Evolutionary conservation across 2,329 filamentous ascomycete species (phyloP).

Genomic region (Sporothrix pseudoabietina): DNA sequence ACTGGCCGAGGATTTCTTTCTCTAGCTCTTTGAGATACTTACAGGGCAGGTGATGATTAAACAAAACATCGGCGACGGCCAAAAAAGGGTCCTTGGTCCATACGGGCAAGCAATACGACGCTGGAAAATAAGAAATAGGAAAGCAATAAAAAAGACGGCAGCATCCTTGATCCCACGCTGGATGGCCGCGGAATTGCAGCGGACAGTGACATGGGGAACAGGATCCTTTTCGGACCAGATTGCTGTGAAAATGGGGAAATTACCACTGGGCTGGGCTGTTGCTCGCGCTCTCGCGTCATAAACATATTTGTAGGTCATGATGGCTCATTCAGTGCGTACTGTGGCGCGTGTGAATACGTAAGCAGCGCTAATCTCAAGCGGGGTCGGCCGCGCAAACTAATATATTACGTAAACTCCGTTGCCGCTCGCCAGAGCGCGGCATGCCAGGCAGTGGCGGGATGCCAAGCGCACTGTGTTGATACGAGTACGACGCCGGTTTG

Average conservation of each 20-base stretch:
- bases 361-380: slow-evolving; percentile 14
- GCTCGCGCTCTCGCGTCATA: slow-evolving; percentile 9
- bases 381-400: slow-evolving; percentile 3
- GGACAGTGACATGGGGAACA: slow-evolving; percentile 6
- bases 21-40: neutral
- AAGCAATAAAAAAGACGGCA: neutral
- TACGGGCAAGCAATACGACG: slow-evolving; percentile 13
- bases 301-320: neutral
- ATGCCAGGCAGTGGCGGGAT: slow-evolving; percentile 4
- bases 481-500: slow-evolving; percentile 3
- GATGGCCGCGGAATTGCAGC: neutral
- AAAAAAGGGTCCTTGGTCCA: slow-evolving; percentile 1
- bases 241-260: neutral
- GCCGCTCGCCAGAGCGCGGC: too few relatives aligned
- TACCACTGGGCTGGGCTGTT: too few relatives aligned
- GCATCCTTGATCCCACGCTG: neutral
- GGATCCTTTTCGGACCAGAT: neutral
- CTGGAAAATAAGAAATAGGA: neutral
- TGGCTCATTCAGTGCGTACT: neutral
- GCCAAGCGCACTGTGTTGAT: slow-evolving; percentile 14
- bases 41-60: neutral
- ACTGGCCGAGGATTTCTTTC: neutral
- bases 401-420: slow-evolving; percentile 22
- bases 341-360: slow-evolving; percentile 25
- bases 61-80: neutral